Evolutionary conservation across 2,329 filamentous ascomycete species (phyloP), one percentile per base, ranked within the genome.

Genomic region (Gyromitra esculenta): DNA sequence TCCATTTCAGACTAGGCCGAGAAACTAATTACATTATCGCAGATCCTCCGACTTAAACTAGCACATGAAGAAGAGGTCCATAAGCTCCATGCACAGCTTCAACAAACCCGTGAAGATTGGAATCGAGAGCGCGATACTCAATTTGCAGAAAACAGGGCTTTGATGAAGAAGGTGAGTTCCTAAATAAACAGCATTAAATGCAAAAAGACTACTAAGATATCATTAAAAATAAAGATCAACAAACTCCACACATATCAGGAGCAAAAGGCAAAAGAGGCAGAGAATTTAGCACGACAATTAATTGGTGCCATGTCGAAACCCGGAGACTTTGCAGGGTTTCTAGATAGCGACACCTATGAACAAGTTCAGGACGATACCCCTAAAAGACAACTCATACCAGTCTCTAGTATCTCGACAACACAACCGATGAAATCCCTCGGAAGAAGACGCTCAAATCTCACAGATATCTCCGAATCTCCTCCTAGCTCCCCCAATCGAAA

Each of bases 181-280:
- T 31, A 35, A 31, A 52, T 45, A 13, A 59, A n/a, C 21, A 7
- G n/a, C 15, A 41, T 35, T 4, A 4, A 25, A 73, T 35, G 71
- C 78, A 25, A 50, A 45, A 54, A 15, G 25, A 41, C 11, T 35
- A 21, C 76, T 2, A 80, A 76, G 59, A 77, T 8, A 43, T 82
- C 48, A 78, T 81, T 1, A 56, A 62, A 39, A 11, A 76, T 43
- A 39, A 79, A 72, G 69, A 79, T 64, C 74, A 82, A 52, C 72
- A 80, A 74, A 79, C 75, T 87, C 85, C 86, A 82, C 76, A 37
- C 77, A 65, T 6, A 85, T 84, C 84, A 82, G 60, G 78, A 79
- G 70, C 54, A 77, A 71, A 76, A 73, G 52, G 73, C 73, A 31
- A 78, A 73, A 54, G 78, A 79, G 66, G 67, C 78, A 31, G 72